phyloP scores from a whole-genome alignment of 2,329 filamentous ascomycete species.

The Exophiala sp. region DNA sequence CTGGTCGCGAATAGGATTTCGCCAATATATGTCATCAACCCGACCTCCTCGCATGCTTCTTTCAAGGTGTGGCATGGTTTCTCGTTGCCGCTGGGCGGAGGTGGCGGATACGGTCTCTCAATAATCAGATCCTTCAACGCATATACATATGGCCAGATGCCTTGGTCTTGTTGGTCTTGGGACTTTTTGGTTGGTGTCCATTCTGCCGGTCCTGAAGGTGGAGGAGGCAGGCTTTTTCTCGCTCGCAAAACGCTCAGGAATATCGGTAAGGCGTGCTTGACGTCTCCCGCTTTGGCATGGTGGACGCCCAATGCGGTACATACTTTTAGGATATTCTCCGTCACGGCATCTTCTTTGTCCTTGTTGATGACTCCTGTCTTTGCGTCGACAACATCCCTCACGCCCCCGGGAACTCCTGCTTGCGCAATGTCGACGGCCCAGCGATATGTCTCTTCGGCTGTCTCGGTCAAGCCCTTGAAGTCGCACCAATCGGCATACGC shows the following conservation, averaged over 20 bases:
- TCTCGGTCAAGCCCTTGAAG: conserved; percentile 61
- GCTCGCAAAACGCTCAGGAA: conserved; percentile 79
- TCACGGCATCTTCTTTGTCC: conserved; percentile 50
- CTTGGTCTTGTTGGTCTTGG: conserved; percentile 27
- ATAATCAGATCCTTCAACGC: conserved; percentile 41
- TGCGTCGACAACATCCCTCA: conserved; percentile 48
- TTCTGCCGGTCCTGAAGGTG: conserved; percentile 26
- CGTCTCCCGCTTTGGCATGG: conserved; percentile 62
- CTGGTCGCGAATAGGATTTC: conserved; percentile 78
- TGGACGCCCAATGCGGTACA: conserved; percentile 74
- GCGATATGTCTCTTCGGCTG: conserved; percentile 65
- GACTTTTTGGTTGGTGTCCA: neutral
- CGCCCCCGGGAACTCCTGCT: conserved; percentile 42
- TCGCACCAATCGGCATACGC: conserved; percentile 81
- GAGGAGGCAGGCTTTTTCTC: conserved; percentile 54
- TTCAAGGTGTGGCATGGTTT: conserved; percentile 58
- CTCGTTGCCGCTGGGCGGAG: conserved; percentile 63
- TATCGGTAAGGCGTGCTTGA: conserved; percentile 68
- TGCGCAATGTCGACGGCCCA: conserved; percentile 72
- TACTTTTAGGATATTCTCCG: conserved; percentile 67
- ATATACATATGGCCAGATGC: conserved; percentile 17
- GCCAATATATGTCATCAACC: conserved; percentile 81
- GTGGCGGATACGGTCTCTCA: conserved; percentile 60
- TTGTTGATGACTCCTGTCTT: conserved; percentile 60
- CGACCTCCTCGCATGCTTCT: conserved; percentile 76